Evolutionary conservation across 768 basidiomycete genomes (phyloP).

Genomic region (Pulveroboletus ravenelii): DNA sequence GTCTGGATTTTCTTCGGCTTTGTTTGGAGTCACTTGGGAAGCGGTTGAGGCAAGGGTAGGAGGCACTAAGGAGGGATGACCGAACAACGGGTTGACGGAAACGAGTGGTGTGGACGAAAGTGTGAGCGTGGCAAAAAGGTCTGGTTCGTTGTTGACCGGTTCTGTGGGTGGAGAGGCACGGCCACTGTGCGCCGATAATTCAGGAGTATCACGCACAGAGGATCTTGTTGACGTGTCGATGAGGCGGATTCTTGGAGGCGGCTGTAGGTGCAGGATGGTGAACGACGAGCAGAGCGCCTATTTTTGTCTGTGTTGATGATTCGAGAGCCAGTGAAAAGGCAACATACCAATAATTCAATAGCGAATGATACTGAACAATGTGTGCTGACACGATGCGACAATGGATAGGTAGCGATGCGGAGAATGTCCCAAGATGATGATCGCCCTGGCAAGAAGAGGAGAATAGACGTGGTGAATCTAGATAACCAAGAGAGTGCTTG

Average conservation of each 20-base stretch:
- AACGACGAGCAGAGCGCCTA: conserved; percentile 53
- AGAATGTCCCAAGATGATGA: conserved; percentile 38
- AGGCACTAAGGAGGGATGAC: conserved; percentile 54
- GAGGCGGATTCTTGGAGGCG: conserved; percentile 67
- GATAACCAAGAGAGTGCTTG: conserved; percentile 59
- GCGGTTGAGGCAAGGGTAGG: conserved; percentile 21
- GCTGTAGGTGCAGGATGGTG: conserved; percentile 56
- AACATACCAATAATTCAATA: conserved; percentile 56
- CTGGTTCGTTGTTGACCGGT: conserved; percentile 39
- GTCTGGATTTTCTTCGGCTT: conserved; percentile 26
- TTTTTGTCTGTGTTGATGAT: conserved; percentile 1
- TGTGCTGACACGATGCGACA: conserved; percentile 33
- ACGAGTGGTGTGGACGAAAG: conserved; percentile 63
- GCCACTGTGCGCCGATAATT: conserved; percentile 14
- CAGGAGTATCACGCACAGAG: conserved; percentile 40
- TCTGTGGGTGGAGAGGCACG: conserved; percentile 25
- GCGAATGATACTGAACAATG: conserved; percentile 46
- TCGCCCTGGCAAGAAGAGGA: conserved; percentile 42
- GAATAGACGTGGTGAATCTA: conserved; percentile 46
- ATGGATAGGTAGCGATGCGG: conserved; percentile 32
- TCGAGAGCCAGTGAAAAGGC: not conserved
- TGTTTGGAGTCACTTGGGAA: conserved; percentile 22
- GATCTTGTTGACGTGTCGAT: conserved; percentile 48
- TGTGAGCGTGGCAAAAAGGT: conserved; percentile 58
- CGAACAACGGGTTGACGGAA: conserved; percentile 57